These are phyloP conservation scores for Aureobasidium melanogenum DNA, from an alignment of 2,329 filamentous ascomycete genomes.

Conservation along the genomic window DNA sequence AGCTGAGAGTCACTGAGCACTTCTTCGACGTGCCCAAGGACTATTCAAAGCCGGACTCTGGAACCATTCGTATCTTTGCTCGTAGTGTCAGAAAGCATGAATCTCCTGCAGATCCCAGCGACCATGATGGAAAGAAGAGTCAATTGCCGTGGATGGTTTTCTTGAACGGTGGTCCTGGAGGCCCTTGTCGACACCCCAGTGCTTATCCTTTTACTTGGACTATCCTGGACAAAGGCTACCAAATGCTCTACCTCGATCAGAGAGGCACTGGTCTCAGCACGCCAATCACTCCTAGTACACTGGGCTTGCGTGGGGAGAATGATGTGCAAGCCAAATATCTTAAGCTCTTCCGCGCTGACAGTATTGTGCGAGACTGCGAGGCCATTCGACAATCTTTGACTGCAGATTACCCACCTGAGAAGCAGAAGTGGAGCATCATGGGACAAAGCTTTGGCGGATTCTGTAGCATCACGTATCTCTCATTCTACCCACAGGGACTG, in stretches of 20 bases:
- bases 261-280: slow-evolving; percentile 80
- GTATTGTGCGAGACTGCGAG: slow-evolving; percentile 81
- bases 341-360: slow-evolving; percentile 79
- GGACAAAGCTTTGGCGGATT: slow-evolving; percentile 93
- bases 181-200: slow-evolving; percentile 66
- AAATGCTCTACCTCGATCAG: slow-evolving; percentile 79
- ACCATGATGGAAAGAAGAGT: slow-evolving; percentile 36
- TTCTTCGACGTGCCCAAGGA: slow-evolving; percentile 83
- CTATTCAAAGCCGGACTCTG: slow-evolving; percentile 51
- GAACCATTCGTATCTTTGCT: slow-evolving; percentile 66
- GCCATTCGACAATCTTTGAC: slow-evolving; percentile 72
- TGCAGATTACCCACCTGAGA: slow-evolving; percentile 53
- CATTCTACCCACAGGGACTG: slow-evolving; percentile 65
- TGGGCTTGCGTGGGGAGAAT: slow-evolving; percentile 54
- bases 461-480: slow-evolving; percentile 74
- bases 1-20: slow-evolving; percentile 67
- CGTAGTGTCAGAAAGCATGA: slow-evolving; percentile 63
- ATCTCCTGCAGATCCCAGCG: slow-evolving; percentile 43
- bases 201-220: slow-evolving; percentile 60
- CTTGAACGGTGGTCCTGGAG: slow-evolving; percentile 79
- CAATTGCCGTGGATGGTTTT: slow-evolving; percentile 58
- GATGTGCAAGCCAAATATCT: slow-evolving; percentile 71
- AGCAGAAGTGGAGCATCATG: slow-evolving; percentile 74
- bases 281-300: slow-evolving; percentile 64
- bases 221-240: slow-evolving; percentile 72